Base-by-base conservation (phyloP, 768 basidiomycete species). In the Tricholoma matsutake region DNA sequence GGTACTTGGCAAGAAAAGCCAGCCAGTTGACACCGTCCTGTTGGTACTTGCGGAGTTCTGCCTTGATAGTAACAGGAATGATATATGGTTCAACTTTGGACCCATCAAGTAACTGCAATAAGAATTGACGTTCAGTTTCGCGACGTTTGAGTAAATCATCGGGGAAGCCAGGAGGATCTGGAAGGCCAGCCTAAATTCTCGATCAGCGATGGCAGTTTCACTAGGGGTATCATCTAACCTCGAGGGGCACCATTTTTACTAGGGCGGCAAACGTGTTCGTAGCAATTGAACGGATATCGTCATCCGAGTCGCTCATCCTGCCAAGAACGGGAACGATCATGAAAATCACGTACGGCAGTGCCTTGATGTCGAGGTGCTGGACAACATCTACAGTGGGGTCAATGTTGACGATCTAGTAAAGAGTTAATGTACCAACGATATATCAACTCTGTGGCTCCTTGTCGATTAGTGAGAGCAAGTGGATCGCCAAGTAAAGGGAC, bases 1-100 rank as follows among this genome's bases (percentile, higher is more conserved):
- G 97, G 72, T 97, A 99, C 72, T 97, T 98, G 18, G 94, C 92
- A 37, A 99, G 81, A 79, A 99, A 99, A 1, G 97, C 97, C 16
- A 99, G 81, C 97, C 97, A 99, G 71, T 94, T 98, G 65, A 99
- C 92, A 34, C 97, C 97, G 59, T 99, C 97, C 75, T 94, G 92
- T 74, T 99, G 97, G 72, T 99, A 99, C 71, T 95, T 94, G 61
- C 97, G 89, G 53, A 99, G 79, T 65, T 98, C 94, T 32, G 96
- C 95, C 60, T 96, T 92, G 80, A 99, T 92, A 28, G 78, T 76
- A 58, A 95, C 86, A 0, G 97, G 94, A 1, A 99, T 85, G 43
- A 77, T 75, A 71, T 98, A 99, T 63, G 89, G 86, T 66, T 95
- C 92, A 14, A 98, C 94, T 73, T 98, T 97, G 67, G 82, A 89